Evolutionary conservation across 768 basidiomycete genomes (phyloP), one percentile per base, ranked within the genome.

Genomic region (Tulasnella sp.): DNA sequence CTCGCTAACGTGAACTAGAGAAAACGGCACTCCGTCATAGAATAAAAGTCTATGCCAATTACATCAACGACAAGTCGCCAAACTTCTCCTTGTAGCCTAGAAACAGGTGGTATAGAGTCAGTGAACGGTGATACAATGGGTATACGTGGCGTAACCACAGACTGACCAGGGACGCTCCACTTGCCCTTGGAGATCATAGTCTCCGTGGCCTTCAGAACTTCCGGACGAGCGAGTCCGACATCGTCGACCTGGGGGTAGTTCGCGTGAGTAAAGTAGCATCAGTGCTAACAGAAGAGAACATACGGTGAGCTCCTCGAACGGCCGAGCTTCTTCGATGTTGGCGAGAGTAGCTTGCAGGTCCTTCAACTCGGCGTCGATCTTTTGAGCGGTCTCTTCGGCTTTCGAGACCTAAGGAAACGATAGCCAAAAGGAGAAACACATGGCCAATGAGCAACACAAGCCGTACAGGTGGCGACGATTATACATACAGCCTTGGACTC

Each of bases 101-200:
- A 75, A 27, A 56, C 39, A 48, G 19, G 78, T 79, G 7, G 36
- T 73, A 79, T 2, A 56, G 52, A 82, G 42, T 21, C 58, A 77
- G 58, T 75, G 2, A 56, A 19, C n/a, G 9, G 46, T 18, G 34
- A 36, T 83, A 44, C 16, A 12, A 19, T 38, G 46, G 19, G 31
- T 21, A 42, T 42, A 76, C 24, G 76, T 62, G 31, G 42, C n/a
- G 52, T 46, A 40, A 62, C 31, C 44, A 62, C 4, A 19, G 38
- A 81, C 88, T 77, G 84, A 92, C 96, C 97, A 83, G 97, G 97
- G 80, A 98, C 97, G 83, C 93, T 95, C 93, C 95, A 98, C 88
- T 98, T 98, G 86, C 97, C 97, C 88, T 98, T 96, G 90, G 93
- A 92, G 81, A 98, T 86, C 96, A 98, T 97, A 82, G 89, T 93